Evolutionary conservation across 805 yeast genomes (phyloP).

Genomic region (Nakazawaea pomicola): DNA sequence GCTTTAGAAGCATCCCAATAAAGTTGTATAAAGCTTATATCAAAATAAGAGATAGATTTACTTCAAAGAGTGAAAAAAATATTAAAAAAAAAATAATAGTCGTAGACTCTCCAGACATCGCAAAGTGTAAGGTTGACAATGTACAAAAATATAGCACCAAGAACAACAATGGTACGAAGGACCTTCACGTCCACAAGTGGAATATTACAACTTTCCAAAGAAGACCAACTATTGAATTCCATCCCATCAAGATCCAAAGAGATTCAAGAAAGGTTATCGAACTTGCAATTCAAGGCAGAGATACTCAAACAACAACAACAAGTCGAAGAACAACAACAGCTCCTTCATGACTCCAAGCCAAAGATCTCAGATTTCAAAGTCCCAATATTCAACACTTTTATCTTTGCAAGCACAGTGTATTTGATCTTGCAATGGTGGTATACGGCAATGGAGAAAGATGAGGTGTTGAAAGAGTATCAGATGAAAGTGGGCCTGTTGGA

Average conservation of each 20-base stretch:
- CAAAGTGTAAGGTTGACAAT: too few relatives aligned
- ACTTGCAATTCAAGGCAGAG: conserved; percentile 5
- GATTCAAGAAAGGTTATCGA: conserved; percentile 3
- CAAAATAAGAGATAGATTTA: not conserved
- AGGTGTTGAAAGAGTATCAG: conserved; percentile 20
- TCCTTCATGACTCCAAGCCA: conserved; percentile 21
- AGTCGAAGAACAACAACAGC: conserved; percentile 12
- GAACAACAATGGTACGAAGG: not conserved
- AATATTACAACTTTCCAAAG: not conserved
- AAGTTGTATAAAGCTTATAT: not conserved
- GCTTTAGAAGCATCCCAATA: conserved; percentile 42
- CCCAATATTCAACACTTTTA: conserved; percentile 26
- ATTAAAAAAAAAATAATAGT: not conserved
- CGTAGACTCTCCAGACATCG: not conserved
- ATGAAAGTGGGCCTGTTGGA: conserved; percentile 20
- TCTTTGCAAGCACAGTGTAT: conserved; percentile 28
- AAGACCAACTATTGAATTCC: conserved; percentile 4
- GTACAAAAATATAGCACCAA: too few relatives aligned
- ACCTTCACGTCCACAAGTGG: not conserved
- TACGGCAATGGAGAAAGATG: conserved; percentile 27
- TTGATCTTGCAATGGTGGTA: conserved; percentile 27
- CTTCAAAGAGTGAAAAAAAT: not conserved
- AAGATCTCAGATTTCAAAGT: conserved; percentile 26
- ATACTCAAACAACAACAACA: conserved; percentile 1
- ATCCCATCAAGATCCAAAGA: conserved; percentile 6